Base-by-base conservation (phyloP, 1,284 basidiomycete genomes). In the Veloboletus limbatus region DNA sequence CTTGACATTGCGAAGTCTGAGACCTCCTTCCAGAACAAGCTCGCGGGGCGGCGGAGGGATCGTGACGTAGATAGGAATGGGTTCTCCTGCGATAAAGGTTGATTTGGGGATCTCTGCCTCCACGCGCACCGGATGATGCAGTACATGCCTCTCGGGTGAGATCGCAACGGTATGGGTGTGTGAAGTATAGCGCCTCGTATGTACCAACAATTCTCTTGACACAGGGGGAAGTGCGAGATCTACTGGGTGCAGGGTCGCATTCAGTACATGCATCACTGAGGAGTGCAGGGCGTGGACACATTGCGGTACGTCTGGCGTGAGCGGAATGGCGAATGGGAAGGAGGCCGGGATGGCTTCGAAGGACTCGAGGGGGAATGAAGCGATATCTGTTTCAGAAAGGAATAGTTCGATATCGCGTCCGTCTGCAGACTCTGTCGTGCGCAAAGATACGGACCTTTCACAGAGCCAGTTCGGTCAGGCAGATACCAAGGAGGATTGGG, bases 1-100 rank as follows among this genome's bases (percentile, higher is more conserved):
- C 55, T 82, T 80, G 49, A 90, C 70, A 55, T 88, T 91, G 21
- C 88, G 76, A 22, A 91, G 74, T 47, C 86, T 71, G 34, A 88
- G 65, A 4, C 85, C 85, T 41, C 74, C 74, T 41, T 82, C 77
- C 3, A 85, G 66, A 22, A 91, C 78, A 16, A 85, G 70, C 49
- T 82, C 78, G 34, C 75, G 70, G 21, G 70, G 62, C 11, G 88
- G 88, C 13, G 85, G 76, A 8, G 88, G 86, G 3, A 91, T 71
- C 6, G 85, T 88, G 38, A 90, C 73, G 58, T 91, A 91, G 22
- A 90, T 68, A 3, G 88, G 85, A 35, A 91, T 80, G 17, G 77
- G 67, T 58, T 91, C 88, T 18, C 79, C 79, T 2, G 77, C 76
- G 43, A 73, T 75, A 64, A 85, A 91, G 1, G 74, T 81, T 13